Percentiles rank a stretch among this genome's conserved stretches.
These are phyloP conservation scores for Arthroderma uncinatum DNA, from an alignment of 2,329 filamentous ascomycete genomes.

Conservation along the genomic window DNA sequence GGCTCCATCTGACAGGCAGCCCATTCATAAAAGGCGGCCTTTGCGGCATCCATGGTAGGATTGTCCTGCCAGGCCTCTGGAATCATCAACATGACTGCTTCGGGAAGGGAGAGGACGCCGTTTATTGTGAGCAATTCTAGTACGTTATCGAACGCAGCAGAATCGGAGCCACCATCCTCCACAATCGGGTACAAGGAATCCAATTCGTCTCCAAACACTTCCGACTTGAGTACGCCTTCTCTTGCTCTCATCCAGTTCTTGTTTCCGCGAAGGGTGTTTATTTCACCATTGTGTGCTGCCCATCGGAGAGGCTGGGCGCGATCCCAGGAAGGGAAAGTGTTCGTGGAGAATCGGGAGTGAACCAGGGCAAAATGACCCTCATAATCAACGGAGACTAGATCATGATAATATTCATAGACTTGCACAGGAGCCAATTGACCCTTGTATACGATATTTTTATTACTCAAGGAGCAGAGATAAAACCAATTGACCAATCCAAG, in stretches of 20 bases:
- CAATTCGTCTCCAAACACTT: constrained; percentile 83
- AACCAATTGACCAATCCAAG: constrained; percentile 98
- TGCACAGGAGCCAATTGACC: constrained; percentile 87
- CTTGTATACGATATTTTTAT: constrained; percentile 99
- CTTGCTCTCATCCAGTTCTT: constrained; percentile 99
- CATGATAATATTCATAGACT: constrained; percentile 97
- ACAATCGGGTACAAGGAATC: constrained; percentile 87
- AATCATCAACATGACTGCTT: constrained; percentile 98
- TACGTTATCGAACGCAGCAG: constrained; percentile 94
- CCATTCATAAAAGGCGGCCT: constrained; percentile 97
- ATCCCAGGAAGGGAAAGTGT: constrained; percentile 98
- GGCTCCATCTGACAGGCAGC: constrained; percentile 98
- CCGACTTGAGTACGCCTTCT: constrained; percentile 87
- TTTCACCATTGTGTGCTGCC: constrained; percentile 97
- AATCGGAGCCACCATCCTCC: constrained; percentile 92
- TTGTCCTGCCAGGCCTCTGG: constrained; percentile 98
- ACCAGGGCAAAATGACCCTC: constrained; percentile 95
- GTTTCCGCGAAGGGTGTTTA: constrained; percentile 93
- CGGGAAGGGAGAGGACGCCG: constrained; percentile 84
- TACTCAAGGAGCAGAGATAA: constrained; percentile 90
- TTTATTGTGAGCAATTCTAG: constrained; percentile 90
- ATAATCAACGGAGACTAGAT: constrained; percentile 92
- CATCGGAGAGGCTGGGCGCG: constrained; percentile 90
- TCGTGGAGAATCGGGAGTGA: constrained; percentile 94
- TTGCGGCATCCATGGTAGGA: constrained; percentile 78